A percentile compares a stretch with the other conserved stretches of the same genome.
Evolutionary conservation across 2,329 filamentous ascomycete species (phyloP).

Genomic region (Thielaviopsis punctulata): DNA sequence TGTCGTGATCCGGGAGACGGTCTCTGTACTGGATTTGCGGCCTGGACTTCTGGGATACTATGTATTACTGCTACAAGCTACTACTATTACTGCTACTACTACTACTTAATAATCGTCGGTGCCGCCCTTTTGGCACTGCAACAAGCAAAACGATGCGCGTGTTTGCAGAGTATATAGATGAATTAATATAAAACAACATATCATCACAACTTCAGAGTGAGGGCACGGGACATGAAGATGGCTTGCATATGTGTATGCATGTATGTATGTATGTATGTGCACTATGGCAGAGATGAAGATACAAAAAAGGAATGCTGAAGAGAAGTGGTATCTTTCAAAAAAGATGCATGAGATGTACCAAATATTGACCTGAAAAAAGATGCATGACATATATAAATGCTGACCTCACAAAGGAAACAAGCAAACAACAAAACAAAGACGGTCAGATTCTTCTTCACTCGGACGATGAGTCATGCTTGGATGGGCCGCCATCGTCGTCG

Average conservation of each 20-base stretch:
- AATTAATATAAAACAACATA: no score
- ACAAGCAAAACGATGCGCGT: neutral
- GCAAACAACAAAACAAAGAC: neutral
- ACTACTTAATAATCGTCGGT: neutral
- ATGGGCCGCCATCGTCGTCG: constrained; percentile 12
- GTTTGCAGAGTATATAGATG: neutral
- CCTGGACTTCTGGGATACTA: no score
- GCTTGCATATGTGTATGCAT: no score
- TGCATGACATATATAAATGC: no score
- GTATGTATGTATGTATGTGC: no score
- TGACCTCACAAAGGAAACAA: neutral
- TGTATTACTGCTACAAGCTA: no score
- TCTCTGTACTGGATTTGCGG: neutral
- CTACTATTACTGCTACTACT: no score
- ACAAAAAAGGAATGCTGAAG: neutral
- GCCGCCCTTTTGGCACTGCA: neutral
- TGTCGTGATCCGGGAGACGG: neutral
- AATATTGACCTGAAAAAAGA: no score
- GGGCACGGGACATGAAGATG: no score
- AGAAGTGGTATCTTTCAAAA: neutral
- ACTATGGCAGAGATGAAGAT: neutral
- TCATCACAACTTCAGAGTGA: no score
- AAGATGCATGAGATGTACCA: no score
- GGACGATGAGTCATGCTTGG: constrained; percentile 11
- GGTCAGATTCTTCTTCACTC: neutral